Percentiles rank a stretch among this genome's conserved stretches.
Evolutionary conservation across 75 land plant species (phyloP).

Genomic region (Adiantum capillusveneris): DNA sequence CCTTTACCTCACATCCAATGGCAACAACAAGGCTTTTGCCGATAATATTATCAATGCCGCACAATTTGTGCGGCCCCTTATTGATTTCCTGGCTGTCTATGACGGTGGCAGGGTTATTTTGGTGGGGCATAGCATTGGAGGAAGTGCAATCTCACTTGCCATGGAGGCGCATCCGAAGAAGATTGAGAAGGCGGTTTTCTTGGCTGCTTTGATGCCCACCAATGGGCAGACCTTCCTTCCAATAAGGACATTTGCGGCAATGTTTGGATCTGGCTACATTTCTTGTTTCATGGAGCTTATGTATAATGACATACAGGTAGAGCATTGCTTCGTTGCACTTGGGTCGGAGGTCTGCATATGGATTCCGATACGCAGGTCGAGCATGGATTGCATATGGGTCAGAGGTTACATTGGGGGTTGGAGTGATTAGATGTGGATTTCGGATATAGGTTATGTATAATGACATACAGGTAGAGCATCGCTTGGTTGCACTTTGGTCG

Average conservation of each 20-base stretch:
- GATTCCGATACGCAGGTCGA: no score
- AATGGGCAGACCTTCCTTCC: neutral
- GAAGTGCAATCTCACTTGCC: conserved; percentile 47
- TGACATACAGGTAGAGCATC: no score
- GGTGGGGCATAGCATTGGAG: conserved; percentile 78
- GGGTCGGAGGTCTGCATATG: no score
- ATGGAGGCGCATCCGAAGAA: conserved; percentile 32
- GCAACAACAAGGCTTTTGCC: conserved; percentile 20
- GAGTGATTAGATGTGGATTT: no score
- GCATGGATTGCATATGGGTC: no score
- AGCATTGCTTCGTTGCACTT: no score
- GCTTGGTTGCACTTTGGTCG: no score
- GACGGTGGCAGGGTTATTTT: conserved; percentile 46
- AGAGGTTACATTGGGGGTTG: no score
- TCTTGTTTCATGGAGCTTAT: no score
- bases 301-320: no score
- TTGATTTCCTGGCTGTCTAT: conserved; percentile 15
- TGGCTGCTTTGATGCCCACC: conserved; percentile 39
- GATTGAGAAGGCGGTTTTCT: conserved; percentile 29
- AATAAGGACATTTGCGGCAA: neutral
- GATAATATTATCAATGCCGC: conserved; percentile 19
- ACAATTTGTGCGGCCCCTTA: conserved; percentile 34
- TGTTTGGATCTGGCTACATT: no score
- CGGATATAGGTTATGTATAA: no score
- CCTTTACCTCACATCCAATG: conserved; percentile 36